phyloP scores from a whole-genome alignment of 306 rosid genomes.

The Castanospermum australe region DNA sequence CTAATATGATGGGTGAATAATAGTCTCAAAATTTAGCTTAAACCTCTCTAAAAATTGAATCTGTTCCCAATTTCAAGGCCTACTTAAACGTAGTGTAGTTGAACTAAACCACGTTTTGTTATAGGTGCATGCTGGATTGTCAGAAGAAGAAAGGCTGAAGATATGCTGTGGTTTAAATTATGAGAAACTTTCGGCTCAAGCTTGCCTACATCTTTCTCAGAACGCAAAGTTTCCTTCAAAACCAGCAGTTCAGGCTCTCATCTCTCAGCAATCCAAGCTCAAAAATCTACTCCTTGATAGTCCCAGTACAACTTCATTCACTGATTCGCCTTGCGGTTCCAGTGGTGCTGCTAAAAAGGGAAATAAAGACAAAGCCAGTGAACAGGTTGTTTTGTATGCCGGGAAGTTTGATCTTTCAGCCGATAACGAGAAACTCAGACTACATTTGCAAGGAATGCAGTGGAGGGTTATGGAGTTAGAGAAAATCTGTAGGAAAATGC shows the following conservation, averaged over 20 bases:
- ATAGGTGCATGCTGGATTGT: conserved; percentile 80
- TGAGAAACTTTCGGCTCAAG: conserved; percentile 77
- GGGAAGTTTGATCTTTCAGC: conserved; percentile 51
- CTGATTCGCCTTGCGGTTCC: conserved; percentile 41
- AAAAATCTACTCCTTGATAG: conserved; percentile 51
- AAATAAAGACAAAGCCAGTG: conserved; percentile 45
- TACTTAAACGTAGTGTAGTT: not conserved
- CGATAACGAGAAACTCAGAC: conserved; percentile 62
- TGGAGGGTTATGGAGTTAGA: conserved; percentile 89
- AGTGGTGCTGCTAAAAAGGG: conserved; percentile 31
- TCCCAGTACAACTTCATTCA: conserved; percentile 33
- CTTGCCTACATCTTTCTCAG: conserved; percentile 57
- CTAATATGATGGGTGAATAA: not conserved
- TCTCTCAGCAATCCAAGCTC: conserved; percentile 69
- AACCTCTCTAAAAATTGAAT: not conserved
- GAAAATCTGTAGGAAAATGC: conserved; percentile 78
- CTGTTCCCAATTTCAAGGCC: not conserved
- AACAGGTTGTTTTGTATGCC: conserved; percentile 61
- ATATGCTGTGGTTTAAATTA: conserved; percentile 66
- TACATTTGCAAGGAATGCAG: conserved; percentile 90
- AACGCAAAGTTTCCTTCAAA: conserved; percentile 70
- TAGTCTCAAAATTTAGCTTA: not conserved
- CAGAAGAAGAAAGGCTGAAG: conserved; percentile 75
- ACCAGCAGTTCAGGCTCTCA: conserved; percentile 58
- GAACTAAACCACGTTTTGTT: conserved; percentile 22